Percentiles rank a stretch among this genome's conserved stretches.
Conservation (phyloP, 768 basidiomycete species). For the Tubosaeta sp. region DNA sequence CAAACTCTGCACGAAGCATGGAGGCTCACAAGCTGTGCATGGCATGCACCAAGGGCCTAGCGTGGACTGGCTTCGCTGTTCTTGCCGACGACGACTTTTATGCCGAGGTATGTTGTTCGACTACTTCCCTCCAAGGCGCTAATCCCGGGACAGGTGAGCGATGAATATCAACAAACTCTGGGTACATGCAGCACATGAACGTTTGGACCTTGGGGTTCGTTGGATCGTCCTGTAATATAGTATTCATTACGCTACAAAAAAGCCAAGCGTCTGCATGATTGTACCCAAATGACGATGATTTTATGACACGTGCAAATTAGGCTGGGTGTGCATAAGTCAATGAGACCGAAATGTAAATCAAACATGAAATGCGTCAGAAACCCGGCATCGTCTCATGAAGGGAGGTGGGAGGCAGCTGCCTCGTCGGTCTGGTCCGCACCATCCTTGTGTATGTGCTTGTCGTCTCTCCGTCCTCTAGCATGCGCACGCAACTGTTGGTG, state of each 20-base stretch:
- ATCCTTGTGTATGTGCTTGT: slow-evolving; percentile 37
- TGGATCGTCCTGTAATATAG: slow-evolving; percentile 14
- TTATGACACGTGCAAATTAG: slow-evolving; percentile 19
- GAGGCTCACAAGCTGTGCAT: slow-evolving; percentile 64
- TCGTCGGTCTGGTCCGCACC: slow-evolving; percentile 25
- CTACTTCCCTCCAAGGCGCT: neutral
- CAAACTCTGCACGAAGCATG: slow-evolving; percentile 50
- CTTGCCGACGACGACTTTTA: slow-evolving; percentile 58
- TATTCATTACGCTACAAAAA: slow-evolving; percentile 10
- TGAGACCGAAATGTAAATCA: slow-evolving; percentile 14
- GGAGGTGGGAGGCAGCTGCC: slow-evolving; percentile 8
- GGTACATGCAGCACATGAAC: neutral
- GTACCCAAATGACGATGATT: slow-evolving; percentile 13
- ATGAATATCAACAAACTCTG: slow-evolving; percentile 18
- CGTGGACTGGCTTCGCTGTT: slow-evolving; percentile 56
- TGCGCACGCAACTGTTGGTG: slow-evolving; percentile 37
- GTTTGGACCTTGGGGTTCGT: neutral
- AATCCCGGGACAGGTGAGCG: slow-evolving; percentile 19
- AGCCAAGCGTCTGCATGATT: slow-evolving; percentile 6
- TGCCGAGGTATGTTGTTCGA: slow-evolving; percentile 37
- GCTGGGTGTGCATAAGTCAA: slow-evolving; percentile 13
- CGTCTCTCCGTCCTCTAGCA: slow-evolving; percentile 26
- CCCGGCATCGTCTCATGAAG: slow-evolving; percentile 11
- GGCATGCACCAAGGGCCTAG: slow-evolving; percentile 54
- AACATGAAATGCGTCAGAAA: slow-evolving; percentile 11